Evolutionary conservation across 768 basidiomycete genomes (phyloP), one percentile per base, ranked within the genome.

Genomic region (Rhodosporidiobolus sp.): DNA sequence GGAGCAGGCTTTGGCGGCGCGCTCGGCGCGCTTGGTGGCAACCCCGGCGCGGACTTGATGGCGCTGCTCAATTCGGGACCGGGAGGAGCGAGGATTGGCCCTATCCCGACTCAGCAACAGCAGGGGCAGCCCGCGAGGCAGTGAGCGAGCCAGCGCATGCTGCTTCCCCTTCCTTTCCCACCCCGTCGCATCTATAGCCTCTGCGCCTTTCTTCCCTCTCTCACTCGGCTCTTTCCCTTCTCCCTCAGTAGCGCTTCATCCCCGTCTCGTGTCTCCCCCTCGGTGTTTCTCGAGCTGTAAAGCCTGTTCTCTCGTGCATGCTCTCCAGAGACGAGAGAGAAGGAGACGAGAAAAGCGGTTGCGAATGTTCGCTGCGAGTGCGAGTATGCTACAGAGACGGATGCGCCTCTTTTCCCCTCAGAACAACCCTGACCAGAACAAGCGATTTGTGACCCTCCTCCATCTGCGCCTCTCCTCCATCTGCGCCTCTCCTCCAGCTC

Each of bases 21-120:
- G 24, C 35, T 54, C 50, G 30, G 53, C 17, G 57, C 55, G 26
- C 20, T 34, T 1, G 72, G 72, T 2, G 54, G 46, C 4, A 68
- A 73, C 59, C 56, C 67, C 10, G 74, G 70, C 4, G 70, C 67
- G 14, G 74, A 75, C n/a, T 34, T 75, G 55, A 75, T 75, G 74
- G 67, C 70, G 26, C 28, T 75, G 49, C 54, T 75, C 45, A 75
- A 75, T 60, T 63, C 63, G 22, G 74, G 74, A 4, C 22, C 43
- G n/a, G 67, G 63, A 1, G 67, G 55, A 4, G 48, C 59, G 62
- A 63, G 71, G 49, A 72, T 72, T 22, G 70, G 64, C 4, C 53
- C 32, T 4, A 48, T 54, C 30, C 63, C 56, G n/a, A 58, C 63
- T 45, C 58, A 59, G 45, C 28, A 48, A 45, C 43, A 38, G 11